Conservation (phyloP, 345 rosid genomes). For the Ceriops decandra region DNA sequence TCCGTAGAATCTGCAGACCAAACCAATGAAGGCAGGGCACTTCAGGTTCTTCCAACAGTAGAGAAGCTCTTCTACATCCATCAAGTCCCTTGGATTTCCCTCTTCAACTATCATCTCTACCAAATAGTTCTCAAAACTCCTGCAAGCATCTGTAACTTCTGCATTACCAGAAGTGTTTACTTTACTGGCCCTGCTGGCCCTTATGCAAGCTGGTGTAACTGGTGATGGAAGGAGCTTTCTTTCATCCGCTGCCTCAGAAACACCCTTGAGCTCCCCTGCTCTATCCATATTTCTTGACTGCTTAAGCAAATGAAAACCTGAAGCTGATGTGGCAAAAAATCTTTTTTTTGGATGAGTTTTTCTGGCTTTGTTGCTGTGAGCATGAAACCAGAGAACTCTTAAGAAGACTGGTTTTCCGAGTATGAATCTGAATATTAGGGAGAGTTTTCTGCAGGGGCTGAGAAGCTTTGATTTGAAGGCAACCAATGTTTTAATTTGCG, state of each 20-base stretch:
- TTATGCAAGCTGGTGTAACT: constrained; percentile 42
- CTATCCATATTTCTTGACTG: constrained; percentile 34
- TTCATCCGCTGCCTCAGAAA: constrained; percentile 24
- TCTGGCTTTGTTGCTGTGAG: constrained; percentile 19
- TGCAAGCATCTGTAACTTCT: constrained; percentile 72
- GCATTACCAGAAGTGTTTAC: constrained; percentile 25
- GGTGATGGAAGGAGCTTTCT: constrained; percentile 45
- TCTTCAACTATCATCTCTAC: constrained; percentile 68
- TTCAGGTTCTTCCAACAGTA: constrained; percentile 84
- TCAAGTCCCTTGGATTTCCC: constrained; percentile 54
- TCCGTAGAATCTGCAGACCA: constrained; percentile 79
- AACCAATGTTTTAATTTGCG: constrained; percentile 53
- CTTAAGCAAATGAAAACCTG: constrained; percentile 27
- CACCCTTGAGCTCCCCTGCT: constrained; percentile 26
- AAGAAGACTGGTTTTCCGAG: constrained; percentile 48
- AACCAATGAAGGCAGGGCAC: constrained; percentile 62
- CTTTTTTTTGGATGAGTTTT: constrained; percentile 16
- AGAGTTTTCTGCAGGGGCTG: constrained; percentile 43
- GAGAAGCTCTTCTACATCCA: constrained; percentile 87
- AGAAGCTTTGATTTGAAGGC: constrained; percentile 61
- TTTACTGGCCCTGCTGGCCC: constrained; percentile 15
- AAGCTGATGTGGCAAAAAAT: constrained; percentile 7
- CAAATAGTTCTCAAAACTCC: constrained; percentile 83
- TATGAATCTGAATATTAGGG: constrained; percentile 41
- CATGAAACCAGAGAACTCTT: constrained; percentile 31